phyloP scores from a whole-genome alignment of 805 yeast species.

The Trichomonascus vanleenenianus region DNA sequence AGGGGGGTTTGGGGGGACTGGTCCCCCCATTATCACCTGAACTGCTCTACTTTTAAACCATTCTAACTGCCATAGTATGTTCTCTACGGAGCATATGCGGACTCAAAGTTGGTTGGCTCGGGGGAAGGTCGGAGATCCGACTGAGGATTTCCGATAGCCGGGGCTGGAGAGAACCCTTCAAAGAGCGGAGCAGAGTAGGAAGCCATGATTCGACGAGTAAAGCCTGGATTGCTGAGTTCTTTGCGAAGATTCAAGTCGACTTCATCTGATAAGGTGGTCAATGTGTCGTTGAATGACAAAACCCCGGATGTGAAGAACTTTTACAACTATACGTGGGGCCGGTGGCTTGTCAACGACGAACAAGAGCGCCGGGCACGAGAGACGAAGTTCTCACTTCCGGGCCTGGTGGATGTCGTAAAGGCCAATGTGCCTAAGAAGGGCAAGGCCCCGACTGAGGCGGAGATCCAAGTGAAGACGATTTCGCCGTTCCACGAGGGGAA shows the following conservation, averaged over 20 bases:
- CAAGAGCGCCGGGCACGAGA: conserved; percentile 66
- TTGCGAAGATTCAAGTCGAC: not conserved
- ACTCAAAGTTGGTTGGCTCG: no score
- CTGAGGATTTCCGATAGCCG: no score
- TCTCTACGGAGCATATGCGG: no score
- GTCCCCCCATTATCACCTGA: no score
- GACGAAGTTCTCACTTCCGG: conserved; percentile 76
- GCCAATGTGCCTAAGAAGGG: conserved; percentile 21
- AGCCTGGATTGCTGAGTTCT: not conserved
- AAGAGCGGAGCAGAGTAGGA: no score
- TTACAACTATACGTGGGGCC: conserved; percentile 90
- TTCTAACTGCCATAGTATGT: no score
- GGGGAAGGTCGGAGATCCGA: no score
- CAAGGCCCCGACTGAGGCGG: conserved; percentile 37
- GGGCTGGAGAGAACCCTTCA: no score
- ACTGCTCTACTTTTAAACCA: no score
- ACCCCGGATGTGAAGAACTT: conserved; percentile 31
- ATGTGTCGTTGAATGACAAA: conserved; percentile 2
- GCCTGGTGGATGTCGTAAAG: conserved; percentile 40
- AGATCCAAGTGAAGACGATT: conserved; percentile 55
- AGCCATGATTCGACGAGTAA: no score
- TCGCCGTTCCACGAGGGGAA: conserved; percentile 89
- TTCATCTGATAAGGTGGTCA: not conserved
- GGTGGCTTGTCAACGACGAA: conserved; percentile 80
- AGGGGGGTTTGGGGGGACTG: no score